Evolutionary conservation across 2,329 filamentous ascomycete genomes (phyloP), one percentile per base, ranked within the genome.

Genomic region (Arthrobotrys sphaeroides): DNA sequence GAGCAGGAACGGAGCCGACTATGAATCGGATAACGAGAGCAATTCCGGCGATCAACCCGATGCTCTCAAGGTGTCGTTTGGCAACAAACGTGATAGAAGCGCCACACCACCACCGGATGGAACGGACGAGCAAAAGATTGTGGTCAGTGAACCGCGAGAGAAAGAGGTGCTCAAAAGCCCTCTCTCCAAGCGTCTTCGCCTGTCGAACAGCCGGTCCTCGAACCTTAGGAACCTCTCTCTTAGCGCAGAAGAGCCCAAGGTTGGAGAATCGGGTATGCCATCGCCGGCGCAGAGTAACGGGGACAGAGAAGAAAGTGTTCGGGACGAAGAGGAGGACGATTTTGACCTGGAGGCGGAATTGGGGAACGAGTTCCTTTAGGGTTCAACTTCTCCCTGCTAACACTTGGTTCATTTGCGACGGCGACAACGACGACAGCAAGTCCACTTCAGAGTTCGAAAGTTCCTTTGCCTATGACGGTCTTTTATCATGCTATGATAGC

Each of bases 161-260:
- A 75, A 65, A 26, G 72, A 75, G 28, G 12, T 75, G 55, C 47
- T 75, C 20, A 75, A 75, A 49, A 75, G 72, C 20, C 72, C 64
- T 24, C 43, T 75, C 12, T 75, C 72, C n/a, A 75, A 75, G 18
- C 64, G 72, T 1, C 33, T 75, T 43, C 64, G 72, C 24, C 22
- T 75, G 12, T 75, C 72, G 24, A 75, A 75, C 49, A 75, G 72
- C 51, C 64, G 72, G 47, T 75, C 72, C 13, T 75, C 72, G 10
- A 75, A 64, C 36, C 64, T 75, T 53, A 75, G 62, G 42, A 75
- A 75, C 22, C 72, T 75, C 26, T 64, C 72, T 4, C 42, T 75
- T 1, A 75, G 64, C 31, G 72, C 72, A 6, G 72, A 75, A 38
- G 72, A 75, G 40, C 31, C 72, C 18, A 59, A 53, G 13, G 59